Conservation (phyloP, 495 filamentous ascomycete genomes). For the Aspergillus taichungensis region DNA sequence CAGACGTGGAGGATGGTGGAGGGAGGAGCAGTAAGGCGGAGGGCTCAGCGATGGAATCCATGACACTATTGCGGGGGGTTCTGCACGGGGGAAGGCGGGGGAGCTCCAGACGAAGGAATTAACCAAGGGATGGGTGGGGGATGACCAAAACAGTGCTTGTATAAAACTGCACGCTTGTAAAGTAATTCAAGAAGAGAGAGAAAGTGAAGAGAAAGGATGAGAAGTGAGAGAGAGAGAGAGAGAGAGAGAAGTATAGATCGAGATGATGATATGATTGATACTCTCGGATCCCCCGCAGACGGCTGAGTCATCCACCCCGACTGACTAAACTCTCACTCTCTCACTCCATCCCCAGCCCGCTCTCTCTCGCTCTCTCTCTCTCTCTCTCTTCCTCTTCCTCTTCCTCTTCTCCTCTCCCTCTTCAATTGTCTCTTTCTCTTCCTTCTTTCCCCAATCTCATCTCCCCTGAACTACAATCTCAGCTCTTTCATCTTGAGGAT, state of each 20-base stretch:
- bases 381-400: constrained; percentile 1
- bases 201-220: not conserved
- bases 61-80: constrained; percentile 17
- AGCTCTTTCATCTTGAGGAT: not conserved
- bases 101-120: constrained; percentile 2
- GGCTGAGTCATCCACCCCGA: constrained; percentile 9
- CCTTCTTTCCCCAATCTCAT: not conserved
- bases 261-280: not conserved
- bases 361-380: not conserved
- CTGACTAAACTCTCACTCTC: not conserved
- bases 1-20: constrained; percentile 32
- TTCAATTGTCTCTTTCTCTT: not conserved
- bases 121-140: not conserved
- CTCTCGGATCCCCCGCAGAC: not conserved
- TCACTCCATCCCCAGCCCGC: not conserved
- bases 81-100: constrained; percentile 1
- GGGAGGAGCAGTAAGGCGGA: constrained; percentile 41
- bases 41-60: constrained; percentile 13
- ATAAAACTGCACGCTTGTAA: not conserved
- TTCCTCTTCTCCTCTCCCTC: not conserved
- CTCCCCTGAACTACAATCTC: not conserved
- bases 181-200: not conserved
- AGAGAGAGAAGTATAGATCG: not conserved
- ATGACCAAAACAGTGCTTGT: not conserved
- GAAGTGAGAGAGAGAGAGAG: too few relatives aligned